Base-by-base conservation (phyloP, 2,329 filamentous ascomycete genomes). In the Pseudogymnoascus sp. region DNA sequence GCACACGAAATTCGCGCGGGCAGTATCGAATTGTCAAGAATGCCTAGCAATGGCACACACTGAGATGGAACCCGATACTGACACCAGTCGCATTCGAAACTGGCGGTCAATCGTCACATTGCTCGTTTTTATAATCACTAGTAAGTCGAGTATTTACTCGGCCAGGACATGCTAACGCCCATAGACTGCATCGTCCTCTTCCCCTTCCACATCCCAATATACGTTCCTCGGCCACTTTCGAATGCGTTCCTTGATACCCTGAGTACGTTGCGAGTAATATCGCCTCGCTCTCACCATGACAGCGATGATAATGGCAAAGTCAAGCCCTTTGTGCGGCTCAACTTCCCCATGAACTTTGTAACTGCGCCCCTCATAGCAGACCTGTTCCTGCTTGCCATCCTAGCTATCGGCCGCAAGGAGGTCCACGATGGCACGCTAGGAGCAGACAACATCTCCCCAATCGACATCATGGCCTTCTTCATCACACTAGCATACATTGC, bases 401-500 rank as follows among this genome's bases (percentile, higher is more conserved):
- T 80, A 22, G 87, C 88, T 5, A 91, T 91, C 69, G 87, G 87
- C 1, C 76, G 81, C 22, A 67, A 81, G 63, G 89, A 91, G 74
- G 86, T 91, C 0, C 78, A 82, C n/a, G 88, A 84, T 68, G 89
- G 88, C 1, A 90, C 85, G 0, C 73, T 89, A 6, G 88, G 88
- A 0, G 78, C 85, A 1, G 77, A 89, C 68, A 78, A 85, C 69
- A 91, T 91, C 67, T 78, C 79, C 2, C 88, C 88, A 0, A 81
- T 89, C 67, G 87, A 91, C 65, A 90, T 90, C 65, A 89, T 91
- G 86, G 75, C 80, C 14, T 91, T 91, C 75, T 91, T 91, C 75
- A 78, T 91, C 46, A 89, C 87, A 0, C 72, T 90, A 46, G 88
- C 89, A 2, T 91, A 91, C 68, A 90, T 91, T 64, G 88, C 89